Base-by-base conservation (phyloP, 352 stramenopile species). In the Pythium monospermum region DNA sequence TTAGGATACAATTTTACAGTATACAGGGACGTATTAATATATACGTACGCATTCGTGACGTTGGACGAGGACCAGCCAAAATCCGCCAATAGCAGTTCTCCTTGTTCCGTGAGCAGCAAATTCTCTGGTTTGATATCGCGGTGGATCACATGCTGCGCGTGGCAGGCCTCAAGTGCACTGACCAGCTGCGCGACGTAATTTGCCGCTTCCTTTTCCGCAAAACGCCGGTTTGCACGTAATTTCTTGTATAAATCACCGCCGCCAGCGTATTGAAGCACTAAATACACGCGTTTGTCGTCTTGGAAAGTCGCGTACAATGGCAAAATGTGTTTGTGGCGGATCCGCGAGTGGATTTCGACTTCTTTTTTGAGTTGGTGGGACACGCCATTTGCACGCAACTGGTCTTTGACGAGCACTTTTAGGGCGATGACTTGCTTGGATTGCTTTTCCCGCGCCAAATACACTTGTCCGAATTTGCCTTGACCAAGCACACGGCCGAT, bases 11-110 rank as follows among this genome's bases (percentile, higher is more conserved):
- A 30, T n/a, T n/a, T n/a, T n/a, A n/a, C n/a, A n/a, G n/a, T n/a
- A n/a, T n/a, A n/a, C n/a, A n/a, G n/a, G n/a, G n/a, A n/a, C n/a
- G n/a, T n/a, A 53, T 19, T 38, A 7, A 51, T 16, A 31, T 12
- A 16, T 10, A 68, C 73, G 45, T 73, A 92, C 81, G 73, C 64
- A 21, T 76, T 69, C 0, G 75, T 88, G 31, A 92, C 83, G 22
- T 91, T 91, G 15, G 80, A 71, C 66, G 61, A 97, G 0, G 95
- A 98, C 96, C 96, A 99, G n/a, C 97, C 97, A 73, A 99, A 99
- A 66, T 99, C 97, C 5, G 94, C 97, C 43, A 99, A 92, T 62
- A 99, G 98, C 28, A 99, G 91, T 57, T 98, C 94, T 37, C 90
- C 85, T 68, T 86, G 41, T 3, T 61, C 53, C 6, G 78, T 83